Base-by-base conservation (phyloP, 345 rosid genomes). In the Excoecaria cochinchinensis region DNA sequence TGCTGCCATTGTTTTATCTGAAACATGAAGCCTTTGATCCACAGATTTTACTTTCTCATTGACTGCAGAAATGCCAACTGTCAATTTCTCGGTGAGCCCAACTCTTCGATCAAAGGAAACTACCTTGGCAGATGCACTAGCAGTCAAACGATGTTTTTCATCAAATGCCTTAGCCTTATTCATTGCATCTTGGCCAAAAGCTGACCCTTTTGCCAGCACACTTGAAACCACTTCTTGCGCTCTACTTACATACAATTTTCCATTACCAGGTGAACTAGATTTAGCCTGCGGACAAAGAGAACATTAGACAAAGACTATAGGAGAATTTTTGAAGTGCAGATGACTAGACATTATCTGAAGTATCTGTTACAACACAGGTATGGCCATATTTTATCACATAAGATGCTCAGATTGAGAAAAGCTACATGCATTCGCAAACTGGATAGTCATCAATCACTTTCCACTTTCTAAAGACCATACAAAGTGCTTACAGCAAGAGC, bases 1-100 rank as follows among this genome's bases (percentile, higher is more conserved):
- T 38, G 99, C 98, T 47, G 98, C 97, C 99, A 95, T 93, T 19
- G 98, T 95, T 86, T 90, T 93, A 84, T 95, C 96, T 0, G 99
- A 91, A 8, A 95, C 97, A 14, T 90, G 94, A 85, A 95, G 91
- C 84, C 86, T 89, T 74, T 93, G 98, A 82, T 95, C 99, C 82
- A 95, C 97, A 76, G 91, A 90, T 81, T 88, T 95, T 73, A 93
- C 96, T 87, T 89, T 95, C 86, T 95, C 92, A 67, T 95, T 95
- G 74, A 95, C 98, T 1, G 64, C 94, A 22, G 98, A 91, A 68
- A 95, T 88, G 24, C 97, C 95, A 21, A 93, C 93, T 0, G 92
- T 88, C 39, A 93, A 84, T 85, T 93, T 95, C 85, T 90, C 96
- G 0, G 93, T 90, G 44, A 95, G 86, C 69, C 97, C 85, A 73